phyloP scores from a whole-genome alignment of 1,284 basidiomycete genomes.

The Melanopsichium pennsylvanicum region DNA sequence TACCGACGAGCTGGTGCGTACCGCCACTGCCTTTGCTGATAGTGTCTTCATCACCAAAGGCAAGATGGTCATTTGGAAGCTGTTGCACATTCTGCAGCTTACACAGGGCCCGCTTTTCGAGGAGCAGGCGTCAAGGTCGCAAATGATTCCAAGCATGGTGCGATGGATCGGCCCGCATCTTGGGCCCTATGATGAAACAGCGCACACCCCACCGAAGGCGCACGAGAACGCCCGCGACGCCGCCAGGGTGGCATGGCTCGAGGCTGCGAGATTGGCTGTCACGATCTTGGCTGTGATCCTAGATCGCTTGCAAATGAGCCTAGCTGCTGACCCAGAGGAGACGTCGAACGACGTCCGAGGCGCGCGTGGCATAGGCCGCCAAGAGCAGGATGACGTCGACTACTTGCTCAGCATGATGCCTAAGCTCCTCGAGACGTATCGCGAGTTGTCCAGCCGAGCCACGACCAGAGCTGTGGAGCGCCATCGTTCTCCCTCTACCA shows the following conservation, averaged over 20 bases:
- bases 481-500: slow-evolving; percentile 71
- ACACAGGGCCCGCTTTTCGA: slow-evolving; percentile 88
- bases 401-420: slow-evolving; percentile 85
- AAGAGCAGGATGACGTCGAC: slow-evolving; percentile 94
- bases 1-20: slow-evolving; percentile 55
- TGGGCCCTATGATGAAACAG: slow-evolving; percentile 77
- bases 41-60: slow-evolving; percentile 81
- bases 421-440: slow-evolving; percentile 83
- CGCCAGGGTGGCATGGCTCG: slow-evolving; percentile 86
- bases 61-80: slow-evolving; percentile 87
- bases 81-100: slow-evolving; percentile 90
- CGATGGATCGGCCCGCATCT: slow-evolving; percentile 95
- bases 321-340: slow-evolving; percentile 8
- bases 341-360: slow-evolving; percentile 1
- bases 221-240: slow-evolving; percentile 64
- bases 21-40: slow-evolving; percentile 85
- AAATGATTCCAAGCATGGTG: slow-evolving; percentile 86
- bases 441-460: slow-evolving; percentile 77
- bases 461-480: slow-evolving; percentile 77
- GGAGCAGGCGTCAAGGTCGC: slow-evolving; percentile 77
- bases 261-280: slow-evolving; percentile 78
- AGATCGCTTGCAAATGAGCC: slow-evolving; percentile 77
- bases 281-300: slow-evolving; percentile 78
- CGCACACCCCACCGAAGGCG: slow-evolving; percentile 21
- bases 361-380: slow-evolving; percentile 54